Conservation (phyloP, 192 early-diverging fungal species). For the Backusella westeae region DNA sequence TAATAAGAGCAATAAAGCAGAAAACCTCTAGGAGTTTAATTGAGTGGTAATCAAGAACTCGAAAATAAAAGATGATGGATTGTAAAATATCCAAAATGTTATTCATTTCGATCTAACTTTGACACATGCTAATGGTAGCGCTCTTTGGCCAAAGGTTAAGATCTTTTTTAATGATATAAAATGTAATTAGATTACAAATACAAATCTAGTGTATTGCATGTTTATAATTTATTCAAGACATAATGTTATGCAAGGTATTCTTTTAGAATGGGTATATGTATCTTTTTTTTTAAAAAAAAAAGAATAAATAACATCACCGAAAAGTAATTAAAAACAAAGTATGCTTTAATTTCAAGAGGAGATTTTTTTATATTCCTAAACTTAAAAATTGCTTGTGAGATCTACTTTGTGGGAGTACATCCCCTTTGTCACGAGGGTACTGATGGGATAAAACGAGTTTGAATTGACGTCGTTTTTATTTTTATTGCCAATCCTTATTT, state of each 20-base stretch:
- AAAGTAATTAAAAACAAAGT: not conserved
- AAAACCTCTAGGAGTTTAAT: not conserved
- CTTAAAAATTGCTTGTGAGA: conserved; percentile 3
- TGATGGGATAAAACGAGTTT: not conserved
- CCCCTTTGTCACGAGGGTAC: not conserved
- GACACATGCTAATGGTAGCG: not conserved
- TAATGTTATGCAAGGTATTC: not conserved
- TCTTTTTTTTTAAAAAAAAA: not conserved
- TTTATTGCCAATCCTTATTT: conserved; percentile 5
- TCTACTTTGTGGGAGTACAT: not conserved
- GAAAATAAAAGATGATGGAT: not conserved
- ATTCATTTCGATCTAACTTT: not conserved
- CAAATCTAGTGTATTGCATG: not conserved
- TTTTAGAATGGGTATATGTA: not conserved
- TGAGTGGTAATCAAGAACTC: not conserved
- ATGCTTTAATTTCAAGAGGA: not conserved
- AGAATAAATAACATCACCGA: not conserved
- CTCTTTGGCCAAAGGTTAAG: not conserved
- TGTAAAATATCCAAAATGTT: not conserved
- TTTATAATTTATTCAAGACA: not conserved
- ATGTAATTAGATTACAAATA: not conserved
- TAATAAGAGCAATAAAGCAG: not conserved
- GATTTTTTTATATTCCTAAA: not conserved
- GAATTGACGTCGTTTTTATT: conserved; percentile 6
- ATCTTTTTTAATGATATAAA: not conserved